phyloP scores from a whole-genome alignment of 805 yeast genomes.

The Saccharomycopsis javanensis region DNA sequence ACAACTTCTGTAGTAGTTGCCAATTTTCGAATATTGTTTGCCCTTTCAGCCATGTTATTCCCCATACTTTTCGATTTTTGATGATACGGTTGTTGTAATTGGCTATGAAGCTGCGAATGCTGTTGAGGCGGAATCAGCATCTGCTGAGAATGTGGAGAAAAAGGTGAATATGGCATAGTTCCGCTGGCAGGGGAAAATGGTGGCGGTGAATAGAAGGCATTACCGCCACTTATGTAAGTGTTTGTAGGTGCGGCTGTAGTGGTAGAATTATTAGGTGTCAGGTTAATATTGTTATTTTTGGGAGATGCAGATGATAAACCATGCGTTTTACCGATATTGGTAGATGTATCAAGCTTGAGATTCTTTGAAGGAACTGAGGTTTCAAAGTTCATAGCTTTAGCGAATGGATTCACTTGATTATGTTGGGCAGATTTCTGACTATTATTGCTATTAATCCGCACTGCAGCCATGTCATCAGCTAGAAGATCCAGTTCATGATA shows the following conservation, averaged over 20 bases:
- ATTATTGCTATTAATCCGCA: not conserved
- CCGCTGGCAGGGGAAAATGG: not conserved
- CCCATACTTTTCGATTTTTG: not conserved
- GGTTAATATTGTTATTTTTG: not conserved
- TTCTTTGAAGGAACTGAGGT: not conserved
- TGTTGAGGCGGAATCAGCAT: not conserved
- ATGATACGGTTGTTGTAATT: not conserved
- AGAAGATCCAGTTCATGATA: not conserved
- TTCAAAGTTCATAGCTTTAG: not conserved
- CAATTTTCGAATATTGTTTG: conserved; percentile 14
- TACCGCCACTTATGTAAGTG: not conserved
- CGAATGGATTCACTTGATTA: not conserved
- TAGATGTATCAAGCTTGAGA: not conserved
- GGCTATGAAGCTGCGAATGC: not conserved
- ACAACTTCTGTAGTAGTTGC: conserved; percentile 12
- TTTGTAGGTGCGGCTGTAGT: not conserved
- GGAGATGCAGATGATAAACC: not conserved
- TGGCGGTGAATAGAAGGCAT: not conserved
- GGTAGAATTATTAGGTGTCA: not conserved
- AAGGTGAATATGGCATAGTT: not conserved
- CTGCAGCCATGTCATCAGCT: not conserved
- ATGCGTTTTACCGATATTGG: not conserved
- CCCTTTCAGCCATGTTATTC: not conserved
- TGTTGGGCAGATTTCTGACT: not conserved
- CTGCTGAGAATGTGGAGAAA: not conserved